Evolutionary conservation across 495 filamentous ascomycete genomes (phyloP), one percentile per base, ranked within the genome.

Genomic region (Aspergillus saccharolyticus): DNA sequence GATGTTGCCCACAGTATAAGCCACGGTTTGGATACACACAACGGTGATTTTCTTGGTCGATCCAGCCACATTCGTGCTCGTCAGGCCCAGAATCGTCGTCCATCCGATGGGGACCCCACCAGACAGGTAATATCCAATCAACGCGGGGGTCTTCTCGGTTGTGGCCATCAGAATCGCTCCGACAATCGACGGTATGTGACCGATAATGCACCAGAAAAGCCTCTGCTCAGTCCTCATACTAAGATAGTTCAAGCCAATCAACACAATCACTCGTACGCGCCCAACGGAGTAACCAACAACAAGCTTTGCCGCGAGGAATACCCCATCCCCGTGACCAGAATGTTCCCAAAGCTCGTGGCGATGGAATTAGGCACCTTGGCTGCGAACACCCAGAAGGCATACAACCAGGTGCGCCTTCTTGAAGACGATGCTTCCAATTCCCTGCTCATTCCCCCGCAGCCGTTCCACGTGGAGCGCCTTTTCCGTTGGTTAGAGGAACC

Each of bases 21-120:
- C 74, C 16, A 86, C 80, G 1, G 85, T 69, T 54, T 83, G 83
- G 62, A 88, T 73, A 2, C 80, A 80, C 1, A 80, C 81, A 1
- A 85, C 78, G 0, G 83, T 86, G 0, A 85, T 85, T 67, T 86
- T 87, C 67, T 87, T 86, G 1, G 84, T 86, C 64, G 82, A 85
- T 15, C 84, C 84, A 1, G 81, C 78, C 0, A 85, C 74, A 48
- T 85, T 85, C 15, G 74, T 78, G 3, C 69, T 72, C 33, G 81
- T 80, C 16, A 82, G 65, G 1, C 70, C 73, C 4, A 83, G 68
- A 0, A 84, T 55, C 2, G 74, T 74, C 1, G 81, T 80, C 65
- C 82, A 83, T 4, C 76, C 74, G 28, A 75, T 77, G 4, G 74
- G 68, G 20, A 62, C 61, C 4, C 74, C 68, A 48, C 76, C 70